A percentile compares a stretch with the other conserved stretches of the same genome.
Conservation (phyloP, 1,284 basidiomycete species). For the Fomitopsis pinicola region DNA sequence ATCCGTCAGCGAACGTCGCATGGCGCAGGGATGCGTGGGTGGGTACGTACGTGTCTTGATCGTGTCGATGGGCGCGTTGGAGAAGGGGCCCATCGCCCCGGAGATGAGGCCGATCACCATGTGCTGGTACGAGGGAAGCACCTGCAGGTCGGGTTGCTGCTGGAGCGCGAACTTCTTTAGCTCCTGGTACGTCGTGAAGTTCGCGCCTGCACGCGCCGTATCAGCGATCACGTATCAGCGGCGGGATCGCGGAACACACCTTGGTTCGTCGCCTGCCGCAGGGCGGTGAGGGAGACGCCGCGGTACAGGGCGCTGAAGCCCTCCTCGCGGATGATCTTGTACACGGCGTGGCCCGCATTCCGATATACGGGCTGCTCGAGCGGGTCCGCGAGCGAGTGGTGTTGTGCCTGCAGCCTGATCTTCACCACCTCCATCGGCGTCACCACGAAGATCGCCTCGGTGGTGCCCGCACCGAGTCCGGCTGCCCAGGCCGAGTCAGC, state of each 20-base stretch:
- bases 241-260: constrained; percentile 43
- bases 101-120: constrained; percentile 93
- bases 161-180: constrained; percentile 81
- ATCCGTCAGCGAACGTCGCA: background rate
- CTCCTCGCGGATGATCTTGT: constrained; percentile 94
- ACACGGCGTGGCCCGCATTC: constrained; percentile 96
- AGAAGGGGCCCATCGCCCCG: constrained; percentile 96
- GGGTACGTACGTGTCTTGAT: constrained; percentile 83
- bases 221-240: background rate
- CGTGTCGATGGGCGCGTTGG: constrained; percentile 96
- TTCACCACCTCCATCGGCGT: constrained; percentile 99
- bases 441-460: constrained; percentile 92
- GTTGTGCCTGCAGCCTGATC: constrained; percentile 97
- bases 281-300: constrained; percentile 89
- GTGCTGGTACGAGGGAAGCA: constrained; percentile 92
- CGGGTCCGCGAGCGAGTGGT: constrained; percentile 96
- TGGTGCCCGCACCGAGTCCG: constrained; percentile 91
- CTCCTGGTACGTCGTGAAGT: constrained; percentile 98
- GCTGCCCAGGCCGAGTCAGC: constrained; percentile 8
- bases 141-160: constrained; percentile 70
- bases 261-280: constrained; percentile 98
- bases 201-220: constrained; percentile 60
- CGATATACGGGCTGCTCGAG: constrained; percentile 92
- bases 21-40: background rate
- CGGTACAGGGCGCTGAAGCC: constrained; percentile 86